Evolutionary conservation across 2,329 filamentous ascomycete genomes (phyloP).

Genomic region (Pestalotiopsis sp.): DNA sequence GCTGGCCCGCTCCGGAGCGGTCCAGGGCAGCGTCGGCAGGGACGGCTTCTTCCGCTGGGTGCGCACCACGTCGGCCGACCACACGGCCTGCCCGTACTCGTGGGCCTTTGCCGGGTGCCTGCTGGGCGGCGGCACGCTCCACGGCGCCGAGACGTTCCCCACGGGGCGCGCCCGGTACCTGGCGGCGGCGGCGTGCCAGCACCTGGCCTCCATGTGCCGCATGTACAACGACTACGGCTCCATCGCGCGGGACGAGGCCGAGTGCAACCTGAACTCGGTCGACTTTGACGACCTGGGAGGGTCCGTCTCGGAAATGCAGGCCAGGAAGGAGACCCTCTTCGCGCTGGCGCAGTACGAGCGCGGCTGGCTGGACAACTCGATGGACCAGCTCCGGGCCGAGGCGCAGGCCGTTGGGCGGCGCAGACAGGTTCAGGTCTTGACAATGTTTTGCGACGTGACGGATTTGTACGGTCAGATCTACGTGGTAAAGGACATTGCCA

Average conservation of each 20-base stretch:
- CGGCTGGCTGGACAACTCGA: neutral
- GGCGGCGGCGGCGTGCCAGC: slow-evolving; percentile 9
- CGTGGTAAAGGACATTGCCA: neutral
- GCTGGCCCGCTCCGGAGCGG: too few species aligned
- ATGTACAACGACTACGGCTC: neutral
- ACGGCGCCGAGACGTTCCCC: slow-evolving; percentile 3
- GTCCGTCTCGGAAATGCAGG: neutral
- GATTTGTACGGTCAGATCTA: neutral
- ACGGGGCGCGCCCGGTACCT: slow-evolving; percentile 17
- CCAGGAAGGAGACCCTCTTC: neutral
- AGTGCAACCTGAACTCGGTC: neutral
- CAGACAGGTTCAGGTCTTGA: neutral
- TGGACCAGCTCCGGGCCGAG: too few species aligned
- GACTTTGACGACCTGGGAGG: neutral
- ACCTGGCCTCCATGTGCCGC: slow-evolving; percentile 7
- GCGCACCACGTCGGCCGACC: slow-evolving; percentile 20
- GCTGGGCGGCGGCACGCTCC: neutral
- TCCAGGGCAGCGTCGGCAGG: neutral
- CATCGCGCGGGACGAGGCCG: neutral
- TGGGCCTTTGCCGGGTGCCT: slow-evolving; percentile 23
- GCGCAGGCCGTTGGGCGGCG: neutral
- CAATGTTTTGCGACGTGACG: neutral
- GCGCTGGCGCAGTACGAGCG: neutral
- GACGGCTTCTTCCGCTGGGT: slow-evolving; percentile 23
- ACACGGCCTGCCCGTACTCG: slow-evolving; percentile 21